Evolutionary conservation across 2,329 filamentous ascomycete species (phyloP), one percentile per base, ranked within the genome.

Genomic region (Colletotrichum cordylinicola): DNA sequence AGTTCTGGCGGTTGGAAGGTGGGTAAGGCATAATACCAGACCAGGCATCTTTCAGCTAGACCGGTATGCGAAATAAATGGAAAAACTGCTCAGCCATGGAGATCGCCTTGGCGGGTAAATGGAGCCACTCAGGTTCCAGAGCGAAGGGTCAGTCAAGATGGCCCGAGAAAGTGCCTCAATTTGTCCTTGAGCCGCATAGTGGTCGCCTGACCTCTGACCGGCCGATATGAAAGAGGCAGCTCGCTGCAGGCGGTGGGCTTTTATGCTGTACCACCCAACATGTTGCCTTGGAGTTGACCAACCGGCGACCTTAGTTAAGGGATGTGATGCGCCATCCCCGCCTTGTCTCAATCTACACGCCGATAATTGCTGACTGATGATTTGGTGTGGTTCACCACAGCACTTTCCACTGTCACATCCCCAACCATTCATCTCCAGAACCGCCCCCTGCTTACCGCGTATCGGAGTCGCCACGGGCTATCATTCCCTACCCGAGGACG

Each of bases 311-410:
- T 55, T 4, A 9, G 24, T 4, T 2, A 8, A 24, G 18, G 48
- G 1, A 13, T 24, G 9, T 3, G n/a, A 24, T 21, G 1, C 48
- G 7, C 10, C 48, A 15, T 55, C 5, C n/a, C n/a, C 48, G 10
- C 48, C 48, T 55, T 55, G 48, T 8, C 10, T 15, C 5, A 24
- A 7, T 13, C 21, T 1, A 55, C n/a, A 24, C 48, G n/a, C 18
- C 3, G 10, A 24, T 2, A 15, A 15, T 9, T 0, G 0, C 9
- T 5, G 13, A 55, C 48, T 24, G n/a, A 8, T 21, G 48, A 13
- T 24, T 55, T 24, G 24, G 24, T 24, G 24, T 24, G 24, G 24
- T 24, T 24, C 24, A 24, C 24, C 4, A 4, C n/a, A 15, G n/a
- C 48, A 0, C n/a, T 8, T 55, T 24, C 13, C 48, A 24, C 21